phyloP scores from a whole-genome alignment of 2,329 filamentous ascomycete genomes.

The Simplicillium sp. region DNA sequence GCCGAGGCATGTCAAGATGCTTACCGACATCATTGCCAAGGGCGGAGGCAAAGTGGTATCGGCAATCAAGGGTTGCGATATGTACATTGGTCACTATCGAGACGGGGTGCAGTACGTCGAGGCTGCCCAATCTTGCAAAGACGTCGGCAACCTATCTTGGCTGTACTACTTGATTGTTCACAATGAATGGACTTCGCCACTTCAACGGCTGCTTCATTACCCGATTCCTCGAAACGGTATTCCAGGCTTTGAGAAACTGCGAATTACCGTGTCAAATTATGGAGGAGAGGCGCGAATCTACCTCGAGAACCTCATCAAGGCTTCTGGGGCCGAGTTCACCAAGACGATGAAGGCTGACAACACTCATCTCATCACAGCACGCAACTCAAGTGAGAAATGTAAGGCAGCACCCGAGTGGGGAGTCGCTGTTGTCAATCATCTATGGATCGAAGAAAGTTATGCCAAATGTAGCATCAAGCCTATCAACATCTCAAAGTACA shows the following conservation, averaged over 20 bases:
- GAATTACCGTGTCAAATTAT: slow-evolving; percentile 92
- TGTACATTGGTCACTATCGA: slow-evolving; percentile 80
- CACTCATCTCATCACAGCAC: slow-evolving; percentile 88
- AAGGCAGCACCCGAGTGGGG: slow-evolving; percentile 88
- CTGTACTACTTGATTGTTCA: slow-evolving; percentile 84
- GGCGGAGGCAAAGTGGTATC: slow-evolving; percentile 63
- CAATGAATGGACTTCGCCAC: slow-evolving; percentile 80
- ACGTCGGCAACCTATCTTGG: slow-evolving; percentile 90
- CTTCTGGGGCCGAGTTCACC: slow-evolving; percentile 79
- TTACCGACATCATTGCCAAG: slow-evolving; percentile 60
- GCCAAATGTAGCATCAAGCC: slow-evolving; percentile 73
- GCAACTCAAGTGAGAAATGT: slow-evolving; percentile 85
- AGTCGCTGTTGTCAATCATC: slow-evolving; percentile 80
- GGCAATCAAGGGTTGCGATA: slow-evolving; percentile 61
- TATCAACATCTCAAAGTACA: slow-evolving; percentile 66
- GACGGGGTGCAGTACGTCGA: slow-evolving; percentile 69
- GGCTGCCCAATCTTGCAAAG: slow-evolving; percentile 68
- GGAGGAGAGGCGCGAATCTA: slow-evolving; percentile 89
- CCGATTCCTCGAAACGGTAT: slow-evolving; percentile 71
- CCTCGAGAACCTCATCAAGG: slow-evolving; percentile 80
- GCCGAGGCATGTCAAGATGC: slow-evolving; percentile 52
- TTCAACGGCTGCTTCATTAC: slow-evolving; percentile 79
- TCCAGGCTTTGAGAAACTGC: slow-evolving; percentile 64
- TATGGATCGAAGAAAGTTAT: slow-evolving; percentile 97
- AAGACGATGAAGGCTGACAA: slow-evolving; percentile 94